These are phyloP conservation scores for Ampelomyces quisqualis DNA, from an alignment of 2,329 filamentous ascomycete species.

Conservation along the genomic window DNA sequence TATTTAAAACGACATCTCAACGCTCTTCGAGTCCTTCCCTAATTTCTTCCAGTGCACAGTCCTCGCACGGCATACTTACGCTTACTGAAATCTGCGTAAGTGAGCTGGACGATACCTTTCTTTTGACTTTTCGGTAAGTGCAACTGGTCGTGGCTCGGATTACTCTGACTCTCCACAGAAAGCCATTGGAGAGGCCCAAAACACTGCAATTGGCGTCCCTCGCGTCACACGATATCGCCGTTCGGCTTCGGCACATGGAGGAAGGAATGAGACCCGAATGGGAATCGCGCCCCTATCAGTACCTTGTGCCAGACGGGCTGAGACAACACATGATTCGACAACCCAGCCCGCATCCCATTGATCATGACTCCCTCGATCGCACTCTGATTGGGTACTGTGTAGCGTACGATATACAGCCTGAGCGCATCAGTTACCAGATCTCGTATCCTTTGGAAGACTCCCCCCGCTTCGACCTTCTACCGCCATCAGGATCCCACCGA, in stretches of 20 bases:
- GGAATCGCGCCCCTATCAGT: conserved; percentile 62
- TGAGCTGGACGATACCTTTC: conserved; percentile 65
- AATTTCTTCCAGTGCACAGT: conserved; percentile 51
- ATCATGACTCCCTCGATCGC: conserved; percentile 62
- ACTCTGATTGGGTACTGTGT: conserved; percentile 70
- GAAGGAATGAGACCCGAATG: conserved; percentile 66
- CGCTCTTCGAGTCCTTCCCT: conserved; percentile 58
- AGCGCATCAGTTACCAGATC: conserved; percentile 56
- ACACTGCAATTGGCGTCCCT: conserved; percentile 64
- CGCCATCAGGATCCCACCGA: conserved; percentile 54
- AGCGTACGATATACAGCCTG: conserved; percentile 66
- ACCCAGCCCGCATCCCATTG: conserved; percentile 55
- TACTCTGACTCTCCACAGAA: conserved; percentile 34
- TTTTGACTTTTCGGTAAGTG: conserved; percentile 61
- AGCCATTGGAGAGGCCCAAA: conserved; percentile 58
- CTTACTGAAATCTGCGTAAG: conserved; percentile 61
- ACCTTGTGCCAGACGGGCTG: conserved; percentile 58
- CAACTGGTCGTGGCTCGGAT: neutral
- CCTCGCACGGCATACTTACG: conserved; percentile 64
- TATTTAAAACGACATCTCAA: conserved; percentile 58
- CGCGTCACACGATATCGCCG: conserved; percentile 64
- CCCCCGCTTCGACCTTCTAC: conserved; percentile 65
- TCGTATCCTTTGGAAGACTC: conserved; percentile 58
- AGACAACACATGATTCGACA: conserved; percentile 39
- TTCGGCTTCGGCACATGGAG: conserved; percentile 61